Evolutionary conservation across 23 red algal genomes (phyloP), one percentile per base, ranked within the genome.

Genomic region (Gracilaria gracilis): DNA sequence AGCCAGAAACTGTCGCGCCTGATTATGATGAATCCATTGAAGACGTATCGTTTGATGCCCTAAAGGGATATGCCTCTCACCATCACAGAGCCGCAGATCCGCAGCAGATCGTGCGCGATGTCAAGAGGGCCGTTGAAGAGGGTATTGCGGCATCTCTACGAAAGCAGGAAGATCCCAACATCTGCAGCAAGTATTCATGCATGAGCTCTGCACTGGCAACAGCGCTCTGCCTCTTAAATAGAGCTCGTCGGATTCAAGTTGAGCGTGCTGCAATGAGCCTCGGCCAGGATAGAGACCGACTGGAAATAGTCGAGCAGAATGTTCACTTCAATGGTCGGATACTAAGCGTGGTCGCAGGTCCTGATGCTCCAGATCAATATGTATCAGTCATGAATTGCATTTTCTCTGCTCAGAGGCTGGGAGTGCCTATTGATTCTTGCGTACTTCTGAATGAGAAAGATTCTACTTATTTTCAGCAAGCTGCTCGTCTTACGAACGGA

Each of bases 381-480:
- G 93, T 95, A 34, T 32, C 85, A 17, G 33, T 95, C 1, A 95
- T 95, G 93, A 95, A 90, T 58, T 82, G 83, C 51, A 88, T 88
- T 75, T 95, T 95, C 59, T 82, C 93, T 36, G 93, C 93, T 42
- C 83, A 88, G 85, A 67, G 83, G 6, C 40, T 88, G 61, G 75
- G 79, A 61, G 86, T 95, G 6, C 85, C 75, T 21, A 76, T 95
- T 5, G 93, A 95, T 77, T 80, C 77, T 32, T 83, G 83, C 57
- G n/a, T 94, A 24, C 50, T 90, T 0, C 57, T 46, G 34, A 53
- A 61, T 0, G 67, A 79, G 1, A 77, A 82, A 15, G 85, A 89
- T 50, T 90, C 85, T 44, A 95, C 84, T 21, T 93, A 90, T 44
- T 81, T 97, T 31, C 95, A 97, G 49, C 95, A 97, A 76, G 85